Base-by-base conservation (phyloP, 2,329 filamentous ascomycete genomes). In the Furcasterigmium furcatum region DNA sequence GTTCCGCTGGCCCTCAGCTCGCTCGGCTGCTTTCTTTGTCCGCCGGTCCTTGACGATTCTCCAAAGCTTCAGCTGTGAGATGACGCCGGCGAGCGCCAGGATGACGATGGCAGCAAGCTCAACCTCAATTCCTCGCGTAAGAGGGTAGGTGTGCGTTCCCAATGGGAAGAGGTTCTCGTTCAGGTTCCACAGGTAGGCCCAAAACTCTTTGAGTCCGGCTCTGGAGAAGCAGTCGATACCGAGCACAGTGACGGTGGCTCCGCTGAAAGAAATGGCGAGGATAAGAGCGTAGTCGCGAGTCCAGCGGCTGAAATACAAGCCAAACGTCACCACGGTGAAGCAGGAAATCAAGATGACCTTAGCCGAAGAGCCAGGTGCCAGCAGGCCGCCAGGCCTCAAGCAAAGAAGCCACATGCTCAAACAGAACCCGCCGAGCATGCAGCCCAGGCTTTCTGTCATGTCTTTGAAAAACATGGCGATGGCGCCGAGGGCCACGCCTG, bases 171-270 rank as follows among this genome's bases (percentile, higher is more conserved):
- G 71, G 42, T 87, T 76, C 35, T 82, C 72, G 62, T 96, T 96
- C 32, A 97, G 67, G 38, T 71, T 72, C 92, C 92, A 97, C 30
- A 95, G 76, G 62, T 95, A 97, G 6, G 89, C 78, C 92, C 92
- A 97, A 55, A 96, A 96, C 63, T 97, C 92, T 64, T 96, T 96
- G 56, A 95, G 71, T 0, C 92, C 92, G n/a, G 91, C 90, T 51
- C 83, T 76, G 57, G 85, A 92, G 57, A 92, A 95, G 64, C 90
- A 95, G 62, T 97, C 92, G 47, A 97, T 87, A 3, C 92, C 92
- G 3, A 97, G 67, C 13, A 95, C 79, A 1, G 86, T 74, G 4
- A 81, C 81, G 0, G 90, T 96, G 4, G 90, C 85, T 8, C 92
- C 92, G 5, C 82, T 77, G 59, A 96, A 95, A 1, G 91, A 81